A percentile compares a stretch with the other conserved stretches of the same genome.
phyloP scores from a whole-genome alignment of 345 rosid genomes.

The Microcos paniculata region DNA sequence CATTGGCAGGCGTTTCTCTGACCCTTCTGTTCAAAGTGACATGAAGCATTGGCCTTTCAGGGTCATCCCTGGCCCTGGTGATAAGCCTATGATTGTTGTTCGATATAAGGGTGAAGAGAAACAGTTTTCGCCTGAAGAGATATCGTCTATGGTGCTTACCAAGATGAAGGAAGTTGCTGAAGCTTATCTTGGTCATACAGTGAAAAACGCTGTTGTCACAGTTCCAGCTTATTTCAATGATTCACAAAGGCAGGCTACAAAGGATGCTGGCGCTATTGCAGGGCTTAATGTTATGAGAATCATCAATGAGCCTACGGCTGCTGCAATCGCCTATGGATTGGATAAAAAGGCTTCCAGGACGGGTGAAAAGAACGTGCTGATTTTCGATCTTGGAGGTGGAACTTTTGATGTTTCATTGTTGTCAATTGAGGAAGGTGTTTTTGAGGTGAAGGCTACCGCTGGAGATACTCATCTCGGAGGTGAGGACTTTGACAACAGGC shows the following conservation, averaged over 20 bases:
- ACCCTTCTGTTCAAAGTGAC: slow-evolving; percentile 27
- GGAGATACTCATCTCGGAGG: slow-evolving; percentile 83
- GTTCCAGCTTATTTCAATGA: slow-evolving; percentile 35
- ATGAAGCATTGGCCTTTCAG: slow-evolving; percentile 33
- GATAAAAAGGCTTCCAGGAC: slow-evolving; percentile 23
- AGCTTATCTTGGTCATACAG: slow-evolving; percentile 11
- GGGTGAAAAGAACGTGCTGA: slow-evolving; percentile 26
- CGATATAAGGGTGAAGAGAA: slow-evolving; percentile 26
- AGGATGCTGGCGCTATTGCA: slow-evolving; percentile 49
- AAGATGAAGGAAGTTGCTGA: slow-evolving; percentile 23
- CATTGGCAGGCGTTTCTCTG: slow-evolving; percentile 28
- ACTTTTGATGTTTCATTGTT: slow-evolving; percentile 39
- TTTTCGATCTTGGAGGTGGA: slow-evolving; percentile 39
- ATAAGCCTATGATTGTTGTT: slow-evolving; percentile 28
- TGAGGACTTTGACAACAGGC: slow-evolving; percentile 70
- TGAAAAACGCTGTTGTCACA: slow-evolving; percentile 25
- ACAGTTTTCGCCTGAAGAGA: slow-evolving; percentile 20
- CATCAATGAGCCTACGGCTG: slow-evolving; percentile 27
- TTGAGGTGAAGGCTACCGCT: slow-evolving; percentile 74
- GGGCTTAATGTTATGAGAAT: slow-evolving; percentile 35
- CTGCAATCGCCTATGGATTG: slow-evolving; percentile 29
- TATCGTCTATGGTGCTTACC: slow-evolving; percentile 12
- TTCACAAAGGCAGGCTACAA: slow-evolving; percentile 53
- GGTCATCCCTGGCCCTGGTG: slow-evolving; percentile 22
- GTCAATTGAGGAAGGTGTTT: slow-evolving; percentile 42